phyloP scores from a whole-genome alignment of 257 asterid species.

The Leptodermis oblonga region DNA sequence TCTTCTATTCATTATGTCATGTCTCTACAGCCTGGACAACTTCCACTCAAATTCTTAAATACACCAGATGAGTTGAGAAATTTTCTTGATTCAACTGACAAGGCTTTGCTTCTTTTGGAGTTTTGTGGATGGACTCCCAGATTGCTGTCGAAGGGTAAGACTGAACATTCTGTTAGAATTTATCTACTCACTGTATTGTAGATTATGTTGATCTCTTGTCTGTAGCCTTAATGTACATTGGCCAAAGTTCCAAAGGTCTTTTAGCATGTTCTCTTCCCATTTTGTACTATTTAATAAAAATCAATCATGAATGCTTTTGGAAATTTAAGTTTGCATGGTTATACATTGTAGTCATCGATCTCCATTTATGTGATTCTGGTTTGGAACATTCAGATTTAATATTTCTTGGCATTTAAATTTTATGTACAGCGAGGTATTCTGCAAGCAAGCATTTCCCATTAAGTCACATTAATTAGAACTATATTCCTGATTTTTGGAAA shows the following conservation, averaged over 20 bases:
- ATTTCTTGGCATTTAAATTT: background rate
- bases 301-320: background rate
- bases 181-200: slow-evolving; percentile 13
- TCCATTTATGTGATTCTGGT: background rate
- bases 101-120: slow-evolving; percentile 74
- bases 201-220: background rate
- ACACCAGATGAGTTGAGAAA: slow-evolving; percentile 50
- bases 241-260: background rate
- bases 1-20: slow-evolving; percentile 56
- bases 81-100: slow-evolving; percentile 82
- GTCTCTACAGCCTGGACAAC: slow-evolving; percentile 50
- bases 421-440: background rate
- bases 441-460: slow-evolving; percentile 18
- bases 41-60: slow-evolving; percentile 52
- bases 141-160: slow-evolving; percentile 45
- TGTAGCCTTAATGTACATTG: background rate
- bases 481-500: slow-evolving; percentile 29
- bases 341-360: background rate
- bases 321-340: slow-evolving; percentile 4
- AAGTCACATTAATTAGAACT: slow-evolving; percentile 19
- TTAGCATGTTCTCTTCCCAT: background rate
- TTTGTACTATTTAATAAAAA: background rate
- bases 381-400: no score
- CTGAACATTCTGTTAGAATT: slow-evolving; percentile 39
- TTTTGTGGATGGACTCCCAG: slow-evolving; percentile 86